Percentiles rank a stretch among this genome's conserved stretches.
Conservation (phyloP, 2,329 filamentous ascomycete species). For the Juglanconis juglandina region DNA sequence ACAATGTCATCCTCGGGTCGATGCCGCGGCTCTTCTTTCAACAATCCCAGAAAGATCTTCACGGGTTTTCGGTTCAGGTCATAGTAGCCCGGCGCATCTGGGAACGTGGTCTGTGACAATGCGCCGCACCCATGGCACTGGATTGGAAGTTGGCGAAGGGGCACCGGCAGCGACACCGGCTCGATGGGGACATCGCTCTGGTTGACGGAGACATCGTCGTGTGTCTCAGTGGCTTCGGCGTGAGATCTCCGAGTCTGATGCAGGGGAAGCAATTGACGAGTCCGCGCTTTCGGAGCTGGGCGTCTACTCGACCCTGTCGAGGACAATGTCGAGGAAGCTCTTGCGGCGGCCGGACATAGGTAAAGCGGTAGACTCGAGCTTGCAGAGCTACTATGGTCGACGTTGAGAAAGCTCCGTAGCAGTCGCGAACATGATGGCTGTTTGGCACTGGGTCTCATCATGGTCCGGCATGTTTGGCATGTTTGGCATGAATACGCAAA, state of each 20-base stretch:
- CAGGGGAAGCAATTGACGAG: slow-evolving; percentile 1
- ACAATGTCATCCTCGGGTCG: slow-evolving; percentile 45
- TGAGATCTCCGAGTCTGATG: slow-evolving; percentile 1
- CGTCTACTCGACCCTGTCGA: background rate
- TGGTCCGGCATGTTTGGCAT: background rate
- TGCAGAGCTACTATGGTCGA: slow-evolving; percentile 3
- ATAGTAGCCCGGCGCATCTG: slow-evolving; percentile 57
- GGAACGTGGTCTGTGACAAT: slow-evolving; percentile 53
- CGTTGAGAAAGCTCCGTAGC: slow-evolving; percentile 11
- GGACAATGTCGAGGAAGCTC: background rate
- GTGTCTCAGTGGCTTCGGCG: background rate
- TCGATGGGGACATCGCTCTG: background rate
- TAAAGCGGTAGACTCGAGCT: slow-evolving; percentile 14
- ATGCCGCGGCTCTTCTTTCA: slow-evolving; percentile 24
- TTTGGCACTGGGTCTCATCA: slow-evolving; percentile 9
- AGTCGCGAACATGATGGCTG: slow-evolving; percentile 19
- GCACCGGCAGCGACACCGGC: background rate
- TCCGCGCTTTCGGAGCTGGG: background rate
- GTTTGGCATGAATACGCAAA: background rate
- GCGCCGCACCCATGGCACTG: slow-evolving; percentile 65
- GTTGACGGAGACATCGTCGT: background rate
- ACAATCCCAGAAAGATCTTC: slow-evolving; percentile 41
- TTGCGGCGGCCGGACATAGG: slow-evolving; percentile 16
- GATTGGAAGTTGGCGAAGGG: slow-evolving; percentile 40
- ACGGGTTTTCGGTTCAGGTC: slow-evolving; percentile 50